phyloP scores from a whole-genome alignment of 371 early-diverging fungal species.

The Syncephalastrum sp. region DNA sequence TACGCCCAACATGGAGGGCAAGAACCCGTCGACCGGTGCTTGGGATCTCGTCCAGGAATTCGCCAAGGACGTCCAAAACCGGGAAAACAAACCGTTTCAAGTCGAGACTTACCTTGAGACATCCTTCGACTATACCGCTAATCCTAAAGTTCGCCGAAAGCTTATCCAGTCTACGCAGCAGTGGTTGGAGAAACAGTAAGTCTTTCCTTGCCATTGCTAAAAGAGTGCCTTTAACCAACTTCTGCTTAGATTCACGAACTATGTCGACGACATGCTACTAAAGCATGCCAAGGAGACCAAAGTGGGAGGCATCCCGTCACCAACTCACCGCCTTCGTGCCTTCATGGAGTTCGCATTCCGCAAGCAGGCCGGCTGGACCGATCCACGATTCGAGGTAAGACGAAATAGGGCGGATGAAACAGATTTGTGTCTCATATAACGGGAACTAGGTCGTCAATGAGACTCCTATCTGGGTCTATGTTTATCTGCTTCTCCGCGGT shows the following conservation, averaged over 20 bases:
- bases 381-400: constrained; percentile 51
- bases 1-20: too few species aligned
- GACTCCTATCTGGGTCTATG: constrained; percentile 82
- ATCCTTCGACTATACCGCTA: too few species aligned
- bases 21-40: too few species aligned
- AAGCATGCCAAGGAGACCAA: constrained; percentile 62
- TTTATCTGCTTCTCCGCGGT: constrained; percentile 75
- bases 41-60: too few species aligned
- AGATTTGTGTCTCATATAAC: not conserved
- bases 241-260: constrained; percentile 35
- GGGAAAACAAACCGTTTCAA: too few species aligned
- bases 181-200: constrained; percentile 24
- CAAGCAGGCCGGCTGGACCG: constrained; percentile 48
- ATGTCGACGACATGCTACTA: constrained; percentile 55
- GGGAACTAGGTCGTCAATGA: constrained; percentile 48
- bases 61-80: too few species aligned
- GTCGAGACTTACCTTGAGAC: too few species aligned
- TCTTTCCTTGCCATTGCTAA: not conserved
- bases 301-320: constrained; percentile 72
- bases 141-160: not conserved
- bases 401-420: not conserved
- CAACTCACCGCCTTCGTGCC: constrained; percentile 63
- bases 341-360: constrained; percentile 63
- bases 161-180: constrained; percentile 6
- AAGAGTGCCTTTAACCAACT: too few species aligned